Evolutionary conservation across 257 asterid species (phyloP).

Genomic region (Striga asiatica): DNA sequence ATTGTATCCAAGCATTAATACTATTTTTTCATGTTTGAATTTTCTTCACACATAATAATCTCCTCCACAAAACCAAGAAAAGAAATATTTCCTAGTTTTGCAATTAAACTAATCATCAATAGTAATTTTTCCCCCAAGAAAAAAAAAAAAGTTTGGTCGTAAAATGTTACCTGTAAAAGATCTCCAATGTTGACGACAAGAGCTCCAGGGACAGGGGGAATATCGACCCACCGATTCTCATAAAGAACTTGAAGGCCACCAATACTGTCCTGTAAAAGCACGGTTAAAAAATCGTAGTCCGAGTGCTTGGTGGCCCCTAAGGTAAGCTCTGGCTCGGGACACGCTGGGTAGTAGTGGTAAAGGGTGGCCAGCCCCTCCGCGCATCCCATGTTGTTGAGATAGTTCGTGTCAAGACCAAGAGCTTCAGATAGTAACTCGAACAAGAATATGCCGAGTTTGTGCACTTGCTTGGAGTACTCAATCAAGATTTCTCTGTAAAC

Average conservation of each 20-base stretch:
- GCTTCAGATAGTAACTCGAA: conserved; percentile 32
- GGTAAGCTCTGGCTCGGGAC: neutral
- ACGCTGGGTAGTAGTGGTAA: neutral
- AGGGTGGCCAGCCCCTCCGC: neutral
- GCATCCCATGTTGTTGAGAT: conserved; percentile 31
- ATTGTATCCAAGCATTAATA: too few species aligned
- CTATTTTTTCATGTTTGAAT: too few species aligned
- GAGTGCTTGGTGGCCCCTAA: neutral
- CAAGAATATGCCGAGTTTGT: conserved; percentile 21
- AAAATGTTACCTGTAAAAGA: conserved; percentile 36
- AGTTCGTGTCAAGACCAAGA: conserved; percentile 23
- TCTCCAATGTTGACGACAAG: conserved; percentile 38
- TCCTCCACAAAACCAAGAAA: too few species aligned
- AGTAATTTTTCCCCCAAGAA: too few species aligned
- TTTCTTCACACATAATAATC: too few species aligned
- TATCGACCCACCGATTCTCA: conserved; percentile 33
- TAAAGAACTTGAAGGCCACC: conserved; percentile 48
- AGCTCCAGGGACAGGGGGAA: conserved; percentile 32
- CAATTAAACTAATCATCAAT: too few species aligned
- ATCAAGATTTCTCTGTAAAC: conserved; percentile 21
- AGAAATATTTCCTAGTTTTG: too few species aligned
- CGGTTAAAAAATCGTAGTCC: neutral
- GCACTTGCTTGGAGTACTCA: conserved; percentile 25
- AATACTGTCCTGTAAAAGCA: conserved; percentile 1
- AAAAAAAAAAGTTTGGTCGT: too few species aligned